Evolutionary conservation across 192 early-diverging fungal species (phyloP), one percentile per base, ranked within the genome.

Genomic region (Backusella westeae): DNA sequence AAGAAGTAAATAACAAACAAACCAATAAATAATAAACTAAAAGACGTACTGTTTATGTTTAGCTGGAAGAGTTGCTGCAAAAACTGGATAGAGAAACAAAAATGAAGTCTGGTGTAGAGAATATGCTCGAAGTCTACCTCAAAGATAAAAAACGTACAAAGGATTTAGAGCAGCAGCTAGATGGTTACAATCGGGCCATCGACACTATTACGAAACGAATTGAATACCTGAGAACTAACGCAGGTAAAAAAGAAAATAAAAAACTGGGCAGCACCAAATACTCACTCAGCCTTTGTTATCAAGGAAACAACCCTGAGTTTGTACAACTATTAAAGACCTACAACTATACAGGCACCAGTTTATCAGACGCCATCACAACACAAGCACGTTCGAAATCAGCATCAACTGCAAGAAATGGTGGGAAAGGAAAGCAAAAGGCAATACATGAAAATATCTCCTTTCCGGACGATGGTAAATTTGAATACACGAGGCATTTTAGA

Each of bases 291-390:
- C 9, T 36, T 63, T 69, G 17, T 19, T 82, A 52, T 32, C 52
- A 32, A 71, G 77, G 75, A 23, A 44, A 32, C 34, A 66, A 74
- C 56, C 59, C 75, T 10, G 72, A 80, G 32, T 63, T 75, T 6
- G 36, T 34, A 32, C 38, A 68, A 29, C 68, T 77, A 63, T 36
- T 81, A 34, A 72, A 74, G 21, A 67, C 63, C 17, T 44, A 75
- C 71, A 66, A 56, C 12, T 77, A 72, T 53, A 88, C 93, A 63
- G 91, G 91, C 80, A 90, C 91, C 79, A 94, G 91, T 90, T 93
- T 89, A 87, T 93, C 91, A 35, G 89, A 92, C 44, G 89, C 91
- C 34, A 92, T 93, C 56, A 82, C 93, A 90, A 81, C 82, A 39
- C 67, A 34, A 34, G 21, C 67, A 63, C 72, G 77, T 29, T 67